A percentile compares a stretch with the other conserved stretches of the same genome.
Conservation (phyloP, 192 early-diverging fungal species). For the Pilobolus umbonatus region DNA sequence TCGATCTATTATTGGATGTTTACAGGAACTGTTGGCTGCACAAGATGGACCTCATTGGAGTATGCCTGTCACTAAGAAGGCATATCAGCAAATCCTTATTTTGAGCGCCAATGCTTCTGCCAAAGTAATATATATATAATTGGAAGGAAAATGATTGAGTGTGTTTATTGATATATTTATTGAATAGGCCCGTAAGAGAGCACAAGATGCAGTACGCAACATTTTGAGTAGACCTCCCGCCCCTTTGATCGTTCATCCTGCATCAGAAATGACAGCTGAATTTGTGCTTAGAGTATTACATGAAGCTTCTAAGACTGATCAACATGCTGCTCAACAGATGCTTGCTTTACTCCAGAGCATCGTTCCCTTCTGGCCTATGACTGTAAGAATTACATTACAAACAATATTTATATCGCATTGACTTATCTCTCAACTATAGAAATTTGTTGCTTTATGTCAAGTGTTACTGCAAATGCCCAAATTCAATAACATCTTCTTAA, state of each 20-base stretch:
- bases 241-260: conserved; percentile 69
- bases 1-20: conserved; percentile 71
- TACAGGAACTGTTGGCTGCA: conserved; percentile 71
- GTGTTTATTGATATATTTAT: background rate
- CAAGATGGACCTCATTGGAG: conserved; percentile 77
- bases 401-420: conserved; percentile 12
- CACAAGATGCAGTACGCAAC: conserved; percentile 74
- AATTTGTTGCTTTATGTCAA: conserved; percentile 61
- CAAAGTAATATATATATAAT: conserved; percentile 48
- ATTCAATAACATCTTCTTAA: conserved; percentile 73
- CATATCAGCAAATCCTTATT: conserved; percentile 68
- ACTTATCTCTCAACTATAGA: conserved; percentile 25
- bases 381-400: conserved; percentile 23
- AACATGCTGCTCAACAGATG: conserved; percentile 56
- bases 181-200: conserved; percentile 63
- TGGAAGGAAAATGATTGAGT: background rate
- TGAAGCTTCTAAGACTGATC: conserved; percentile 48
- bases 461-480: conserved; percentile 73
- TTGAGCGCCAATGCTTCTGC: conserved; percentile 80
- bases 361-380: conserved; percentile 50
- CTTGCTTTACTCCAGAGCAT: conserved; percentile 67
- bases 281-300: conserved; percentile 58
- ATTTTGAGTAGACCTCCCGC: conserved; percentile 71
- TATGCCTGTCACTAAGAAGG: conserved; percentile 60
- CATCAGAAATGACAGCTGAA: conserved; percentile 55